phyloP scores from a whole-genome alignment of 805 yeast genomes.

The Barnettozyma pratensis region DNA sequence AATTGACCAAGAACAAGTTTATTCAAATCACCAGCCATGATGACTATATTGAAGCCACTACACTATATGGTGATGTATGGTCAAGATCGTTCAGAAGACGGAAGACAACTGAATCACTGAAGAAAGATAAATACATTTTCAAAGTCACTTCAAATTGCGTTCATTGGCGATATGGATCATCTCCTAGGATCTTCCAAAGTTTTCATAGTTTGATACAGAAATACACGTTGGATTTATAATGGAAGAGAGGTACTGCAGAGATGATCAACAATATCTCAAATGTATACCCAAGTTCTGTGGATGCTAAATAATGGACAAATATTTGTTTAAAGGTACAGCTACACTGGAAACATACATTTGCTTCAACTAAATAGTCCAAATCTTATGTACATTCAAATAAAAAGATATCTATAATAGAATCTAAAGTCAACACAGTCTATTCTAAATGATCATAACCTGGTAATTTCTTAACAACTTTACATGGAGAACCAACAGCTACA shows the following conservation, averaged over 20 bases:
- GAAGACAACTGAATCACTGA: not conserved
- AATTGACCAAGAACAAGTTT: not conserved
- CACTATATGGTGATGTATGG: conserved; percentile 21
- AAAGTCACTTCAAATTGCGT: conserved; percentile 7
- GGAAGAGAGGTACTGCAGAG: no score
- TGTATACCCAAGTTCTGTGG: no score
- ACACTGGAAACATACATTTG: no score
- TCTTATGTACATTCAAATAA: no score
- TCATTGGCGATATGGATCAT: conserved; percentile 18
- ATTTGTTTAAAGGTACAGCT: no score
- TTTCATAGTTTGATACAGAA: conserved; percentile 15
- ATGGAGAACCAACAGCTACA: conserved; percentile 64
- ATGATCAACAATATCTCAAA: no score
- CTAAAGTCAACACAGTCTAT: not conserved
- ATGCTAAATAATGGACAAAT: no score
- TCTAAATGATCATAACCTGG: conserved; percentile 14
- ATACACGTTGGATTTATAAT: not conserved
- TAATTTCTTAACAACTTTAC: conserved; percentile 36
- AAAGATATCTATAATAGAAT: no score
- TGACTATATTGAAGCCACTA: not conserved
- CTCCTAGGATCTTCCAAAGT: conserved; percentile 17
- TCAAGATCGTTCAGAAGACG: conserved; percentile 22
- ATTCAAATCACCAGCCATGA: not conserved
- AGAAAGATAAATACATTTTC: conserved; percentile 8
- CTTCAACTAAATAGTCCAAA: no score